Conservation (phyloP, 768 basidiomycete genomes). For the Leccinum disarticulatum region DNA sequence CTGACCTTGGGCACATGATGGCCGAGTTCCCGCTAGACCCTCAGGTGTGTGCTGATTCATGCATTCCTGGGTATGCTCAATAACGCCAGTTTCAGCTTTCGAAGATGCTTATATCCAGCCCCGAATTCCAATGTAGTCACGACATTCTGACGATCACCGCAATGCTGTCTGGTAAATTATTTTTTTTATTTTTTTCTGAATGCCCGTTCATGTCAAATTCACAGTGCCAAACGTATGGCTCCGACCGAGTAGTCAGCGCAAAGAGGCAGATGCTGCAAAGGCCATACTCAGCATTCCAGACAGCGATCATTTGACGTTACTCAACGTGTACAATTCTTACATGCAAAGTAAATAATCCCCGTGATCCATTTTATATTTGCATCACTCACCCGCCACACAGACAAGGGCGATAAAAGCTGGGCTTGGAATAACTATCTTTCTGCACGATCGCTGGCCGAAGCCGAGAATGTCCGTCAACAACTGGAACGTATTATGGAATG, state of each 20-base stretch:
- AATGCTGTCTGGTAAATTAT: conserved; percentile 82
- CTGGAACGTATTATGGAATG: conserved; percentile 90
- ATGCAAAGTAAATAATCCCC: conserved; percentile 58
- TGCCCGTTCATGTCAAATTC: background rate
- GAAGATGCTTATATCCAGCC: conserved; percentile 91
- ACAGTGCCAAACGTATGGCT: conserved; percentile 90
- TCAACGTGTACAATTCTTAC: conserved; percentile 96
- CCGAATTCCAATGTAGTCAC: conserved; percentile 94
- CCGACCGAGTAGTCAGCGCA: conserved; percentile 82
- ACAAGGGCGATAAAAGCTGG: conserved; percentile 82
- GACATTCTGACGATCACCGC: conserved; percentile 94
- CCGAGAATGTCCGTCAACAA: conserved; percentile 91
- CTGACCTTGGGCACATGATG: conserved; percentile 85
- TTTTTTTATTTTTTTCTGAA: background rate
- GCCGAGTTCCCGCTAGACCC: conserved; percentile 99
- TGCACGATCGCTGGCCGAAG: conserved; percentile 77
- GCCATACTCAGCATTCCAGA: conserved; percentile 86
- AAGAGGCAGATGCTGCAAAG: conserved; percentile 93
- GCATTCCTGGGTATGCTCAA: accelerated
- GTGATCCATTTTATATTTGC: background rate
- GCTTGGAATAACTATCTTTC: conserved; percentile 89
- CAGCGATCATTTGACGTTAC: conserved; percentile 92
- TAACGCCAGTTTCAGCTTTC: conserved; percentile 50
- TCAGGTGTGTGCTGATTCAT: conserved; percentile 52
- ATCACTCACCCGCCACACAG: conserved; percentile 35